These are phyloP conservation scores for Blastobotrys niveus DNA, from an alignment of 1,139 yeast genomes.

Conservation along the genomic window DNA sequence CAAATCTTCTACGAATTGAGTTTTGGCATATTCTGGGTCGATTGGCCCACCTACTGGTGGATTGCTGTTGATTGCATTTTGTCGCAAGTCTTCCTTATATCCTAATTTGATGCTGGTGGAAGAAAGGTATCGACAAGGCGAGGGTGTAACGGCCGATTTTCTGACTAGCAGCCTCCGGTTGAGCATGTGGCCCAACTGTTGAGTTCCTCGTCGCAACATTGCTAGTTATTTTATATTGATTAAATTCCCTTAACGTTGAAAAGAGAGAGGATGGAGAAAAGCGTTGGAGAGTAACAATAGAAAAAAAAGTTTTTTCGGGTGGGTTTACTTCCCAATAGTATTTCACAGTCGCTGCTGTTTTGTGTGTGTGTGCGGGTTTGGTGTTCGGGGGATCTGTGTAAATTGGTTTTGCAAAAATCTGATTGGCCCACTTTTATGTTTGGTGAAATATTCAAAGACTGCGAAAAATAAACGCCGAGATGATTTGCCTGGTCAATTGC, in stretches of 20 bases:
- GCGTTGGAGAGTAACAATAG: neutral
- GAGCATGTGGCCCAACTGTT: constrained; percentile 1
- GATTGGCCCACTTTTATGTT: too few relatives aligned
- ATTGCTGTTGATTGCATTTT: constrained; percentile 26
- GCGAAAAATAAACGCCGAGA: too few relatives aligned
- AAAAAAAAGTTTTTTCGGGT: neutral
- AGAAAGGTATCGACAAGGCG: too few relatives aligned
- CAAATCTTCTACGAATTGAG: constrained; percentile 35
- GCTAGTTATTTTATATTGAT: neutral
- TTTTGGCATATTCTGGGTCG: constrained; percentile 32
- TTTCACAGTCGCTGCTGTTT: too few relatives aligned
- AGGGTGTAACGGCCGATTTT: too few relatives aligned
- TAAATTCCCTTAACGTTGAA: neutral
- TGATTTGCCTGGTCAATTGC: too few relatives aligned
- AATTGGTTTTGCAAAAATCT: too few relatives aligned
- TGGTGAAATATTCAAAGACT: too few relatives aligned
- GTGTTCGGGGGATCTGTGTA: too few relatives aligned
- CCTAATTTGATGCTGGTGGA: neutral
- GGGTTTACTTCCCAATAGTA: too few relatives aligned
- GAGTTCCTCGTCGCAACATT: constrained; percentile 15
- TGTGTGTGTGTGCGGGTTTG: too few relatives aligned
- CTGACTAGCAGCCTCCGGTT: too few relatives aligned
- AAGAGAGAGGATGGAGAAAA: neutral
- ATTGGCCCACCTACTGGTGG: constrained; percentile 35
- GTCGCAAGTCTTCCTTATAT: constrained; percentile 18